phyloP scores from a whole-genome alignment of 1,139 yeast genomes.

The Hyphopichia khmerensis region DNA sequence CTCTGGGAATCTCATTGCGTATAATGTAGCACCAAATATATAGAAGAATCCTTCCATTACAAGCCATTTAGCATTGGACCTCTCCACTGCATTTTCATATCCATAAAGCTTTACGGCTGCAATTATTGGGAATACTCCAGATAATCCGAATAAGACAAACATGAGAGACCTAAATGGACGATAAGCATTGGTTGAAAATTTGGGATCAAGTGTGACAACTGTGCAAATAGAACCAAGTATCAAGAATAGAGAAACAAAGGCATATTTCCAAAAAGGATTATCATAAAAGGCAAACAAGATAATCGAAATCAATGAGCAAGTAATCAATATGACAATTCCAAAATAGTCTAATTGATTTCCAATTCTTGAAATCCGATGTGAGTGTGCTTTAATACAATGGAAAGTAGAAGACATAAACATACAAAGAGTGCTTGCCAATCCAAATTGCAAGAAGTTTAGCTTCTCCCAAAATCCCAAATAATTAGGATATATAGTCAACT shows the following conservation, averaged over 20 bases:
- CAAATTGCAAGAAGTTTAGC: conserved; percentile 39
- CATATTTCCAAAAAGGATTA: conserved; percentile 32
- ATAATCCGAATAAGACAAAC: conserved; percentile 79
- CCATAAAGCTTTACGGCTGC: conserved; percentile 45
- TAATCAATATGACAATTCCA: conserved; percentile 78
- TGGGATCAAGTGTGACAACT: conserved; percentile 59
- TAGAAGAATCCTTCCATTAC: conserved; percentile 69
- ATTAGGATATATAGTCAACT: conserved; percentile 41
- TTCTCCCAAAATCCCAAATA: conserved; percentile 41
- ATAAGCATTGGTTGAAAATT: conserved; percentile 68
- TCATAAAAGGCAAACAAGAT: conserved; percentile 68
- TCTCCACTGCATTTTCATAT: conserved; percentile 37
- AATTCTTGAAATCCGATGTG: conserved; percentile 53
- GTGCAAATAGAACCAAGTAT: conserved; percentile 63
- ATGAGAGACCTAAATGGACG: conserved; percentile 74
- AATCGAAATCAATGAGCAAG: conserved; percentile 72
- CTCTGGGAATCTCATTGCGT: conserved; percentile 81
- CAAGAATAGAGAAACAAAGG: conserved; percentile 51
- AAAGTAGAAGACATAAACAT: conserved; percentile 72
- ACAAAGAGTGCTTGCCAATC: conserved; percentile 49
- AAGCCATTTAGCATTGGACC: conserved; percentile 64
- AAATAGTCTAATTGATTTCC: conserved; percentile 86
- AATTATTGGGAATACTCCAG: conserved; percentile 70
- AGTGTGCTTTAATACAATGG: conserved; percentile 78
- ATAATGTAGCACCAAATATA: conserved; percentile 74